Base-by-base conservation (phyloP, 176 grass and related monocot species). In the Raddia distichophylla region DNA sequence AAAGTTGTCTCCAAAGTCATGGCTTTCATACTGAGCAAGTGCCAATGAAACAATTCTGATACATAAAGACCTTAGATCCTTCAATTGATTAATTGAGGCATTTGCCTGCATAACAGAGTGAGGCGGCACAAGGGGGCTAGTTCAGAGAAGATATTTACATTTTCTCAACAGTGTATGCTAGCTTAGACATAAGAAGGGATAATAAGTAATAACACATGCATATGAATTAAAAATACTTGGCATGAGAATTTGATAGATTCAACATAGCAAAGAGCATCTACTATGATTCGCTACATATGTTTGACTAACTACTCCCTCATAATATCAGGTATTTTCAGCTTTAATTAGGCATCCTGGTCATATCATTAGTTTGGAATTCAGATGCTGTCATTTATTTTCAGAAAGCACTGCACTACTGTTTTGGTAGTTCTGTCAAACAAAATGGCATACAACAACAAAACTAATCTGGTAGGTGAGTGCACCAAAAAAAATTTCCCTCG, bases 41-140 rank as follows among this genome's bases (percentile, higher is more conserved):
- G 92, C 90, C 43, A 87, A 93, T n/a, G 75, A 91, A 81, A 98
- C 79, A 68, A 94, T 48, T 67, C 82, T 90, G 61, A 98, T 77
- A 69, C 90, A 94, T 74, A 94, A 85, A 54, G 92, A 89, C 79
- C 95, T 81, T 58, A 94, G 73, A 60, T 94, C 95, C 95, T 98
- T 98, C 58, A 91, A 76, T 60, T 91, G 95, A 61, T 98, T 93
- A 45, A 76, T 82, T 6, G 90, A 93, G 35, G 22, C 47, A 85
- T 15, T 87, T 74, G 72, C 83, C 95, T 94, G 87, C 52, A 87
- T 56, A 50, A 80, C 27, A 84, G 56, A 80, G 45, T 56, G 17
- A 81, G 57, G 69, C 74, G 57, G 37, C 20, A 48, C 9, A 81
- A 34, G 11, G 56, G 20, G 60, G n/a, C 76, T 76, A 54, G 17